Evolutionary conservation across 2,329 filamentous ascomycete species (phyloP).

Genomic region (Cadophora sp.): DNA sequence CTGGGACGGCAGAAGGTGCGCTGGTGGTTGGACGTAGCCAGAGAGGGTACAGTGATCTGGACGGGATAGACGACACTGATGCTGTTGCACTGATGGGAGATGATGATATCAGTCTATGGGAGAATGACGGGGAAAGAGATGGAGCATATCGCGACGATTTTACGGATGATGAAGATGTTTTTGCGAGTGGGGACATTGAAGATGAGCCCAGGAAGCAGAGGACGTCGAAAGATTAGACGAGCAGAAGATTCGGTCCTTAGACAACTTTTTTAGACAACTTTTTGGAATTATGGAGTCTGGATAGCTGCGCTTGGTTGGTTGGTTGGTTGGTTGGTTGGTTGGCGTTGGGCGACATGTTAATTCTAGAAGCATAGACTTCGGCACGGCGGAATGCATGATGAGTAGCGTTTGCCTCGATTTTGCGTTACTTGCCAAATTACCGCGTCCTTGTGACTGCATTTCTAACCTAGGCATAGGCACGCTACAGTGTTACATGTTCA

Average conservation of each 20-base stretch:
- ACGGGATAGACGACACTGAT: constrained; percentile 30
- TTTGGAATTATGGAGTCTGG: constrained; percentile 5
- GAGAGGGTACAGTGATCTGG: constrained; percentile 35
- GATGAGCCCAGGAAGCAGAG: constrained; percentile 16
- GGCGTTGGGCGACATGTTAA: neutral
- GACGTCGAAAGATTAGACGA: neutral
- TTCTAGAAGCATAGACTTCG: constrained; percentile 19
- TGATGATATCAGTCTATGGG: constrained; percentile 46
- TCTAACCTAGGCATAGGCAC: neutral
- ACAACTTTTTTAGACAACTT: neutral
- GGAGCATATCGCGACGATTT: constrained; percentile 41
- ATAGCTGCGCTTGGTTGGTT: neutral
- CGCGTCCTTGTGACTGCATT: neutral
- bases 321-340: too few relatives aligned
- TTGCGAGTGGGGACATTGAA: constrained; percentile 36
- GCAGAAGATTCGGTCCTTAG: neutral
- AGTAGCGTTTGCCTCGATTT: neutral
- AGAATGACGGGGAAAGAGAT: constrained; percentile 32
- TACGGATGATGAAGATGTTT: constrained; percentile 41
- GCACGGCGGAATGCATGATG: constrained; percentile 6
- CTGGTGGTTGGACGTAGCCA: constrained; percentile 18
- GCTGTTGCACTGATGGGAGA: constrained; percentile 41
- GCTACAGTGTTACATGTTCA: neutral
- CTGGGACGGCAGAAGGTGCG: constrained; percentile 28
- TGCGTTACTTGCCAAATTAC: neutral